Conservation (phyloP, 2,329 filamentous ascomycete genomes). For the Daldinia eschscholtzii region DNA sequence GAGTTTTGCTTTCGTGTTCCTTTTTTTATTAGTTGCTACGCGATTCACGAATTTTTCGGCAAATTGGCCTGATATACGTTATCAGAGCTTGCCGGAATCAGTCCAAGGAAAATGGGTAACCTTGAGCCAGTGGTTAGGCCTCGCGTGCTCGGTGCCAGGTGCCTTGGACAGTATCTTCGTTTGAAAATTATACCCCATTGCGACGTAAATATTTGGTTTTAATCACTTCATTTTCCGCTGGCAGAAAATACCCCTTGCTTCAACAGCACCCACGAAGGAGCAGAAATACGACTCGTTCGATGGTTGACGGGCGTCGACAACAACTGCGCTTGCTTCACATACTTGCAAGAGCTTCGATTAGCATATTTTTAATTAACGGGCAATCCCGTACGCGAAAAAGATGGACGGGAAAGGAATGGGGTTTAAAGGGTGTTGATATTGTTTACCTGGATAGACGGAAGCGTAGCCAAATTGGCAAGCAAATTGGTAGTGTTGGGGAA, state of each 20-base stretch:
- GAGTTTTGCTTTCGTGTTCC: conserved; percentile 45
- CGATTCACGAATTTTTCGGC: conserved; percentile 48
- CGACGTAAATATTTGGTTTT: conserved; percentile 46
- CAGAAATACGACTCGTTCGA: conserved; percentile 19
- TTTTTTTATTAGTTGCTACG: conserved; percentile 34
- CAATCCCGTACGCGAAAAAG: conserved; percentile 2
- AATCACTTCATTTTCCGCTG: conserved; percentile 43
- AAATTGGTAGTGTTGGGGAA: conserved; percentile 4
- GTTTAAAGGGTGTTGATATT: conserved; percentile 19
- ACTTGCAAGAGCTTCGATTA: conserved; percentile 15
- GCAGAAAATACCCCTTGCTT: conserved; percentile 46
- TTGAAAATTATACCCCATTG: conserved; percentile 46
- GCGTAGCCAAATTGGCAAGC: conserved; percentile 29
- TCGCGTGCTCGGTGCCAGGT: conserved; percentile 48
- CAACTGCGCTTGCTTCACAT: conserved; percentile 19
- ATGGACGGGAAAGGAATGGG: conserved; percentile 1
- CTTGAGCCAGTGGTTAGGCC: conserved; percentile 47
- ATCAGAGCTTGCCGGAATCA: conserved; percentile 37
- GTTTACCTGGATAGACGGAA: conserved; percentile 31
- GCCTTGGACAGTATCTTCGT: conserved; percentile 34
- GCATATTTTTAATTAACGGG: conserved; percentile 30
- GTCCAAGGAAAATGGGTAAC: conserved; percentile 37
- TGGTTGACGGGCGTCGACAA: conserved; percentile 21
- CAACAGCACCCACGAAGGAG: conserved; percentile 42
- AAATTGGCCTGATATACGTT: conserved; percentile 27